A percentile compares a stretch with the other conserved stretches of the same genome.
Conservation (phyloP, 2,329 filamentous ascomycete species). For the Claviceps purpurea region DNA sequence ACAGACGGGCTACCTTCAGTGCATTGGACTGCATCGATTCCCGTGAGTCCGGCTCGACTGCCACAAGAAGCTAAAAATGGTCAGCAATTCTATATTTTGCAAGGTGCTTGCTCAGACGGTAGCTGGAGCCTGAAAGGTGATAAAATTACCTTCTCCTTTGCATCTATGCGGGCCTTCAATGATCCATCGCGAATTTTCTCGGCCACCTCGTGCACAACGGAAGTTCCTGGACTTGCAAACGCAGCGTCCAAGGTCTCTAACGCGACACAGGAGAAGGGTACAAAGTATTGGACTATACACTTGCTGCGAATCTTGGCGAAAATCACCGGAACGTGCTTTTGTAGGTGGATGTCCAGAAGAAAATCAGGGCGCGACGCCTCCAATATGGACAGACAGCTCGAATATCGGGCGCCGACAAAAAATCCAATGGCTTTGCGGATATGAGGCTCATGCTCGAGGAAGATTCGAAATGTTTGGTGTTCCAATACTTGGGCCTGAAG, state of each 20-base stretch:
- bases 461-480: constrained; percentile 67
- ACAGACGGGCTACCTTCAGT: constrained; percentile 53
- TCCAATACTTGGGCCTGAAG: constrained; percentile 68
- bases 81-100: background rate
- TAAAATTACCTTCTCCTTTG: constrained; percentile 52
- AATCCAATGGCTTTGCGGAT: constrained; percentile 80
- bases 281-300: constrained; percentile 85
- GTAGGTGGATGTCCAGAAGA: constrained; percentile 77
- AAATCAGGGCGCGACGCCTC: constrained; percentile 76
- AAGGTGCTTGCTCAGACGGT: too few species aligned
- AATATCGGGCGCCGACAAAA: constrained; percentile 86
- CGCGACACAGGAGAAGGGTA: constrained; percentile 79
- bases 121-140: background rate
- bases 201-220: constrained; percentile 63
- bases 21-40: constrained; percentile 56
- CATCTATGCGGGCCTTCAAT: constrained; percentile 70
- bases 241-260: constrained; percentile 64
- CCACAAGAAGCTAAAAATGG: constrained; percentile 50
- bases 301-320: constrained; percentile 71
- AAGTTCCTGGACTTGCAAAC: constrained; percentile 51
- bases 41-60: constrained; percentile 53
- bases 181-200: constrained; percentile 60
- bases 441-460: constrained; percentile 86
- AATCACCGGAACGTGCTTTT: constrained; percentile 55
- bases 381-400: constrained; percentile 68